Evolutionary conservation across 2,329 filamentous ascomycete genomes (phyloP), one percentile per base, ranked within the genome.

Genomic region (Calonectria pseudoreteaudii): DNA sequence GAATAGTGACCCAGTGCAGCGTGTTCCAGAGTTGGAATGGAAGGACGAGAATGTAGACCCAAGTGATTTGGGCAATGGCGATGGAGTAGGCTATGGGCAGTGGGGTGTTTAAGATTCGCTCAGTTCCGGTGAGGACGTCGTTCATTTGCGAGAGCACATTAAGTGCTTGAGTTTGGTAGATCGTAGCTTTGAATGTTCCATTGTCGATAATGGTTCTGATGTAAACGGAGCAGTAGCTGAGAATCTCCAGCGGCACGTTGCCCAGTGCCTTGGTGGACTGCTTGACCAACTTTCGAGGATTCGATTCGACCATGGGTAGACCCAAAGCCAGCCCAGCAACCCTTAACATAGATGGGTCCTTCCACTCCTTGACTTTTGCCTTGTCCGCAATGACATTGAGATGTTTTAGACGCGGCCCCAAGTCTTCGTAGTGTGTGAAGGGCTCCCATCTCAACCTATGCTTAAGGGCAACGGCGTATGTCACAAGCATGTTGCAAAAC

Each of bases 1-100:
- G 94, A 76, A 96, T 95, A 10, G 94, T 93, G 77, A 95, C 89
- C 93, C 93, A 96, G 26, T 85, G 81, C 1, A 97, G 90, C 6
- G 86, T 82, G 1, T 83, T 81, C 81, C 90, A 90, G 9, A 97
- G 90, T 85, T 97, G 94, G 88, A 96, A 96, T 7, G 94, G 94
- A 3, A 97, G 88, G 49, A 94, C 88, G 78, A 95, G 85, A 69
- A 96, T 92, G 85, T 96, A 97, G 60, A 95, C 90, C 92, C 93
- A 95, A 47, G 94, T 94, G 81, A 96, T 96, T 82, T 96, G 94
- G n/a, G 92, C 91, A 82, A 96, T 95, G 79, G 94, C 91, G 80
- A 97, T 96, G 76, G 90, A 91, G 86, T 96, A 96, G 49, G 94
- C 94, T 68, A 95, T 89, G 2, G 94, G 94, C 0, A 96, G 89